These are phyloP conservation scores for Arabidopsis suecica DNA, from an alignment of 345 rosid species.

Conservation along the genomic window DNA sequence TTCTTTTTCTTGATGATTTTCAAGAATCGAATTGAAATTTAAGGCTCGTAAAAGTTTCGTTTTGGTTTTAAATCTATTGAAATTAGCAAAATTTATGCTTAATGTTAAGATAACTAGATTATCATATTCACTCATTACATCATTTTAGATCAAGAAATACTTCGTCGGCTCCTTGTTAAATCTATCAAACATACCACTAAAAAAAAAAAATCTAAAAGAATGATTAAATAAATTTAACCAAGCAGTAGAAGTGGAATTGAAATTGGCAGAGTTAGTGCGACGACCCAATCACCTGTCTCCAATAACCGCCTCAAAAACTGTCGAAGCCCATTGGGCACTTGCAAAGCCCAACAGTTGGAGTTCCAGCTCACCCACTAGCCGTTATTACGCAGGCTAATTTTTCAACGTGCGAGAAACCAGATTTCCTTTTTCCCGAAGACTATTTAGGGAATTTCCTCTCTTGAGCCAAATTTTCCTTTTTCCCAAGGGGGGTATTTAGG, in stretches of 20 bases:
- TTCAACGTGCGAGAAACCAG: too few species aligned
- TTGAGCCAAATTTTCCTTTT: too few species aligned
- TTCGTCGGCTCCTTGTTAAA: neutral
- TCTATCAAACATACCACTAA: neutral
- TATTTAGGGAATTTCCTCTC: too few species aligned
- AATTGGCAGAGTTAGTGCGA: conserved; percentile 62
- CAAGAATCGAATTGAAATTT: neutral
- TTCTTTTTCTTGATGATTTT: neutral
- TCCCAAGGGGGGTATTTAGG: too few species aligned
- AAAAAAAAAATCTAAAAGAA: too few species aligned
- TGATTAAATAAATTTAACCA: conserved; percentile 10
- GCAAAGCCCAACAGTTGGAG: too few species aligned
- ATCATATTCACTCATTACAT: neutral
- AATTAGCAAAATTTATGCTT: neutral
- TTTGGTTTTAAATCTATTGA: neutral
- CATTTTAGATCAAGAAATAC: neutral
- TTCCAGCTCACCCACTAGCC: too few species aligned
- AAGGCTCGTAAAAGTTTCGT: neutral
- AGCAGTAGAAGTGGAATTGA: conserved; percentile 63
- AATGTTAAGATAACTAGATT: neutral
- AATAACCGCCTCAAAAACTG: too few species aligned
- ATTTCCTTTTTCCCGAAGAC: too few species aligned
- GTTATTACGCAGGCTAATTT: too few species aligned
- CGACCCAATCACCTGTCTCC: conserved; percentile 43
- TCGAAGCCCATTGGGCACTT: too few species aligned